Conservation (phyloP, 306 rosid genomes). For the Medicago lupulina region DNA sequence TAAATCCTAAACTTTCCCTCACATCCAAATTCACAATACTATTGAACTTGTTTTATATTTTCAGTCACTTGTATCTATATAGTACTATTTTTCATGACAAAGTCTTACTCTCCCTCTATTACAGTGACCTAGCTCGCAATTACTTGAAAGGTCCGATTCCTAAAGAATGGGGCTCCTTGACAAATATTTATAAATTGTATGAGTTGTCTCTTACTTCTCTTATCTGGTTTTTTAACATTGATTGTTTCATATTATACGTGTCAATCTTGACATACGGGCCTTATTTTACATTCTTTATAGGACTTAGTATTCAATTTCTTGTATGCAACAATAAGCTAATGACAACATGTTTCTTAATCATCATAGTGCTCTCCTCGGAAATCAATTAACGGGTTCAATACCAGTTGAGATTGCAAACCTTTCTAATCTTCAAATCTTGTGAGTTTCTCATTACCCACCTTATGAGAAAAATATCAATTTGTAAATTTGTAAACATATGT, state of each 20-base stretch:
- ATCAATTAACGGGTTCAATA: constrained; percentile 63
- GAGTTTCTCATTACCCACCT: constrained; percentile 42
- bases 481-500: background rate
- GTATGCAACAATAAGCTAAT: constrained; percentile 21
- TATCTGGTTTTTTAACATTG: background rate
- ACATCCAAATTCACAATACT: background rate
- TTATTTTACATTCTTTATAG: background rate
- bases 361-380: constrained; percentile 56
- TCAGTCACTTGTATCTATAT: background rate
- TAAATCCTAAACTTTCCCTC: constrained; percentile 3
- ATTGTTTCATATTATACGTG: background rate
- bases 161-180: constrained; percentile 49
- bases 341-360: background rate
- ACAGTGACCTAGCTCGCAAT: constrained; percentile 59
- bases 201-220: background rate
- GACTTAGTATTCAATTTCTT: background rate
- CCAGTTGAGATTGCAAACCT: constrained; percentile 66
- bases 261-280: background rate
- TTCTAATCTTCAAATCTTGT: constrained; percentile 61
- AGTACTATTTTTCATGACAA: constrained; percentile 6
- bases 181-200: background rate
- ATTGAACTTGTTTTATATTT: background rate
- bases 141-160: constrained; percentile 67
- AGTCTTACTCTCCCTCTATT: background rate
- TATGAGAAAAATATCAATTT: background rate